These are phyloP conservation scores for Lactarius hatsudake DNA, from an alignment of 768 basidiomycete genomes.

Conservation along the genomic window DNA sequence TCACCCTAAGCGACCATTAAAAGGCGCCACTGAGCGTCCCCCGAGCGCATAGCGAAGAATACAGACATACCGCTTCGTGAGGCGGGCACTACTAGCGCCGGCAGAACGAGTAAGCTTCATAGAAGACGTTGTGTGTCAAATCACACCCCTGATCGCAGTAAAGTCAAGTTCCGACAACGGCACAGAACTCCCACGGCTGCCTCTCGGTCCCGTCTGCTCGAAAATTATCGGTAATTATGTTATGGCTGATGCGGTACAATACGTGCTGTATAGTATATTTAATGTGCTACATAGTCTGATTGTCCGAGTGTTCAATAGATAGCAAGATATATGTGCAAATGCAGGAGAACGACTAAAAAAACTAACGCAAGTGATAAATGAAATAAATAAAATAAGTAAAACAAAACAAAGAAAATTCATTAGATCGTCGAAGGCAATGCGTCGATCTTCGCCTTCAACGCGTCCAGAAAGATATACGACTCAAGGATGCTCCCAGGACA, in stretches of 20 bases:
- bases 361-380: not conserved
- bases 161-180: too few relatives aligned
- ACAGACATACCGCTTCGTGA: too few relatives aligned
- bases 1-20: too few relatives aligned
- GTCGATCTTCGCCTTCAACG: constrained; percentile 58
- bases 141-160: too few relatives aligned
- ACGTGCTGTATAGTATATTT: not conserved
- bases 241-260: not conserved
- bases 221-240: too few relatives aligned
- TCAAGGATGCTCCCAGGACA: constrained; percentile 67
- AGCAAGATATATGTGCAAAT: not conserved
- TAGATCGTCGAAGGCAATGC: constrained; percentile 45
- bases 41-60: too few relatives aligned
- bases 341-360: not conserved
- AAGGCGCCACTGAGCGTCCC: too few relatives aligned
- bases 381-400: not conserved
- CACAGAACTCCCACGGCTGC: too few relatives aligned
- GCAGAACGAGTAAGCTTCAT: too few relatives aligned
- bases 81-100: too few relatives aligned
- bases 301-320: constrained; percentile 1
- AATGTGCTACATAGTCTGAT: not conserved
- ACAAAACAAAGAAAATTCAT: constrained; percentile 13
- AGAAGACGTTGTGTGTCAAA: too few relatives aligned
- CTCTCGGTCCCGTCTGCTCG: too few relatives aligned
- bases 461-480: constrained; percentile 52